Evolutionary conservation across 1,139 yeast genomes (phyloP), one percentile per base, ranked within the genome.

Genomic region (Saccharomycopsis hybrid): DNA sequence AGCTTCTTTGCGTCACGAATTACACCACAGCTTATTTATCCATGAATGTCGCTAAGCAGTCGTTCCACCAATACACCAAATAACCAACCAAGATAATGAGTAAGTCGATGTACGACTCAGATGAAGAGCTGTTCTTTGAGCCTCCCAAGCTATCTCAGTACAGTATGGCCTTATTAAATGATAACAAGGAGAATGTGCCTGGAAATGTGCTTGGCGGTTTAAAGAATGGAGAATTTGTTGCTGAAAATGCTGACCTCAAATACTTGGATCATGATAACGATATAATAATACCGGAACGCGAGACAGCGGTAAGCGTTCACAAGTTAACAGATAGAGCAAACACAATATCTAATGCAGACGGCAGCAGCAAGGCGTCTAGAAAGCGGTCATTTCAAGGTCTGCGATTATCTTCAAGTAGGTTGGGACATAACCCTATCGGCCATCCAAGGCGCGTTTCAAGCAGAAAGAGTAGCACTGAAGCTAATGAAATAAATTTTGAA

Each of bases 91-190:
- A 18, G 18, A 18, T 18, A 18, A 47, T 47, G 50, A 47, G 36
- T 38, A 38, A 49, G 37, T 32, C 40, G 30, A 27, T 44, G 13
- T 52, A 52, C 38, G 55, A 52, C 30, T 52, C 55, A n/a, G 55
- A 52, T 27, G 55, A 52, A 39, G 55, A 52, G 33, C 54, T 52
- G 55, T 52, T 52, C 40, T 47, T 52, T 41, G 55, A 52, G 36
- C 55, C 55, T 18, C 55, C 55, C 9, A 52, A 52, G 44, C 42
- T 52, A 27, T 52, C 55, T 2, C 45, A 41, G 8, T 52, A 52
- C 29, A 43, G 51, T 5, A 35, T 50, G 45, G 55, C 51, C 32
- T 36, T 52, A 29, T 41, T 52, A 13, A 50, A 50, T 30, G 51
- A 50, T n/a, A 43, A 43, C 30, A 42, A 42, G 9, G 53, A 41